Evolutionary conservation across 73 alveolate genomes (phyloP).

Genomic region (Paramecium primaurelia): DNA sequence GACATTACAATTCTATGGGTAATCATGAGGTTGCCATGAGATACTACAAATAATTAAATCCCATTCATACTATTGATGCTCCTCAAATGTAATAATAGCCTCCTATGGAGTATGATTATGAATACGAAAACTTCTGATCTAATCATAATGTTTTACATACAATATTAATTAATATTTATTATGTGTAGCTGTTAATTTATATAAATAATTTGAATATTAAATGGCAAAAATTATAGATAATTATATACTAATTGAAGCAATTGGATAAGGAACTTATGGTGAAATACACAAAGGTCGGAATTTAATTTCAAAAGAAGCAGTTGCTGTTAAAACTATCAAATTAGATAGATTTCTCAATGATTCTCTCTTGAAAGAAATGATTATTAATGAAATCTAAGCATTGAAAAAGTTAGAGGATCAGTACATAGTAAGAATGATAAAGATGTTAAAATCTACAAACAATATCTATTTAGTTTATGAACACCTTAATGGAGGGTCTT

Average conservation of each 20-base stretch:
- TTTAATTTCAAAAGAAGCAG: conserved; percentile 58
- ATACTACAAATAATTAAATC: not conserved
- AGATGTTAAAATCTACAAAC: conserved; percentile 53
- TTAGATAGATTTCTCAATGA: conserved; percentile 46
- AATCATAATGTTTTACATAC: not conserved
- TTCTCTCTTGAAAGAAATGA: conserved; percentile 50
- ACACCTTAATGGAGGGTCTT: conserved; percentile 38
- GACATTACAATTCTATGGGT: conserved; percentile 41
- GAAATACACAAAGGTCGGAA: conserved; percentile 59
- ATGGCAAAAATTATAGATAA: conserved; percentile 63
- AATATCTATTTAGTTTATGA: conserved; percentile 49
- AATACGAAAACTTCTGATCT: conserved; percentile 12
- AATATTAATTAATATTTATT: not conserved
- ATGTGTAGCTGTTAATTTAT: not conserved
- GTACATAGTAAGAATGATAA: conserved; percentile 52
- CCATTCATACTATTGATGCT: conserved; percentile 39
- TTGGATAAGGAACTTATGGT: conserved; percentile 51
- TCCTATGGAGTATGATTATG: conserved; percentile 14
- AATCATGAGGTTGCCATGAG: conserved; percentile 37
- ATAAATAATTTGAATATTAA: not conserved
- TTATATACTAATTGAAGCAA: conserved; percentile 51
- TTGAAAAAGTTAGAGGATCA: conserved; percentile 51
- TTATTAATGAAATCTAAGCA: conserved; percentile 45
- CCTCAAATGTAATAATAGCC: not conserved
- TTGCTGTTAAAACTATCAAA: conserved; percentile 52